phyloP scores from a whole-genome alignment of 2,329 filamentous ascomycete species.

The Aspergillus unguis region DNA sequence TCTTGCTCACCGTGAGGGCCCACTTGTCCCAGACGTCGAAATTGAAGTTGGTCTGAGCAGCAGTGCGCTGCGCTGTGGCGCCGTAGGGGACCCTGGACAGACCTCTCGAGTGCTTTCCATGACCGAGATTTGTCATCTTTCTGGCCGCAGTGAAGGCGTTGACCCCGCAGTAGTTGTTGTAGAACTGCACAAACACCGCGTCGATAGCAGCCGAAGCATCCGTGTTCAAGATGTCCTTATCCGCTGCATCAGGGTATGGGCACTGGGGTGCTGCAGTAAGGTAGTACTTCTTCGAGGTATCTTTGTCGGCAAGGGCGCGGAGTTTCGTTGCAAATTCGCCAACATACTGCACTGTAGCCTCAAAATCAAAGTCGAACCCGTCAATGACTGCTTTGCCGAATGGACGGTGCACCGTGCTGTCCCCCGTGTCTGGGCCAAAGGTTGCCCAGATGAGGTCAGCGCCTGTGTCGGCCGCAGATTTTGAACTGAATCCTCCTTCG shows the following conservation, averaged over 20 bases:
- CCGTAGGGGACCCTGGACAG: too few species aligned
- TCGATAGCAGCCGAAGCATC: constrained; percentile 56
- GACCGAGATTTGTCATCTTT: constrained; percentile 10
- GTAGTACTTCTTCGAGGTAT: constrained; percentile 53
- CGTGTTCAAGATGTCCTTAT: constrained; percentile 55
- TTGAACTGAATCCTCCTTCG: constrained; percentile 63
- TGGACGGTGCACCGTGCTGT: constrained; percentile 54
- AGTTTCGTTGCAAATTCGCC: constrained; percentile 59
- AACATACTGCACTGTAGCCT: constrained; percentile 59
- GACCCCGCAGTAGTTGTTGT: constrained; percentile 66
- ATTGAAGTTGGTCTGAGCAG: constrained; percentile 54
- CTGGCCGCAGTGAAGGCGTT: constrained; percentile 48
- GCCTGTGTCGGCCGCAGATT: constrained; percentile 50
- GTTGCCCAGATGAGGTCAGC: constrained; percentile 67
- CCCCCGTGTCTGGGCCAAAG: constrained; percentile 53
- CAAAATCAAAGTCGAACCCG: constrained; percentile 76
- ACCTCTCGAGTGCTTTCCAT: too few species aligned
- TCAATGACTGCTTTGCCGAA: constrained; percentile 66
- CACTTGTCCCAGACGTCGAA: constrained; percentile 64
- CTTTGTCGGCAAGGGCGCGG: constrained; percentile 53
- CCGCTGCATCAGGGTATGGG: constrained; percentile 60
- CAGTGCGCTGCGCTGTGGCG: constrained; percentile 37
- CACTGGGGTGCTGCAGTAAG: constrained; percentile 68
- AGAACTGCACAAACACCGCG: constrained; percentile 64
- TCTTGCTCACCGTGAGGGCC: constrained; percentile 57